Evolutionary conservation across 495 filamentous ascomycete genomes (phyloP), one percentile per base, ranked within the genome.

Genomic region (Penicillium chermesinum): DNA sequence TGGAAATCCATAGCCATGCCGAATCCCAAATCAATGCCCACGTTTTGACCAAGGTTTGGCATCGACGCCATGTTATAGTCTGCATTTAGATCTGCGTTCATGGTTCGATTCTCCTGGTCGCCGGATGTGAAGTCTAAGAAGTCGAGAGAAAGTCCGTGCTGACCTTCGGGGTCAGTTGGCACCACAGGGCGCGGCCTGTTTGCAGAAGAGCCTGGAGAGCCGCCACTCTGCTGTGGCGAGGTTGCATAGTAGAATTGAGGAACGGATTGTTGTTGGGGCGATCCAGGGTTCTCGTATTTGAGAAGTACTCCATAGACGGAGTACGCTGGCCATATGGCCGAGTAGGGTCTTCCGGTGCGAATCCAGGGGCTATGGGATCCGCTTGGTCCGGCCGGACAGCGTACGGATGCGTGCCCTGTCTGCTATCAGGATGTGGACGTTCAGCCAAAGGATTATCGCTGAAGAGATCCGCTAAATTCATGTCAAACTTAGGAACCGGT

Each of bases 1-100:
- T 86, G 81, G 54, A 81, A 73, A 17, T 84, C 86, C 35, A 86
- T 78, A 52, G 82, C 84, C 53, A 88, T 73, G 16, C 86, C 85
- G 54, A 90, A 86, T 0, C 86, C 87, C 38, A 91, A 69, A 52
- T 88, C 84, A 64, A 88, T 79, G 21, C 77, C 70, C 20, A 73
- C 67, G 22, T 66, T 69, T 25, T 74, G 65, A 19, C 71, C 70
- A n/a, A 68, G 59, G 8, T 63, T 65, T 25, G 58, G 63, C 54
- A 58, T 59, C 18, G 50, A 38, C 43, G 61, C 53, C 44, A 60
- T 38, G 39, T 60, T 57, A 41, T 64, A 65, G 10, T 70, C 63
- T 10, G 59, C 41, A 42, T 65, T 61, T 8, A 55, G 56, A 43
- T 70, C 64, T n/a, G 62, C 42, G 6, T 59, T 62, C 38, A 62